Percentiles rank a stretch among this genome's conserved stretches.
These are phyloP conservation scores for Entomortierella beljakovae DNA, from an alignment of 192 early-diverging fungal species.

Conservation along the genomic window DNA sequence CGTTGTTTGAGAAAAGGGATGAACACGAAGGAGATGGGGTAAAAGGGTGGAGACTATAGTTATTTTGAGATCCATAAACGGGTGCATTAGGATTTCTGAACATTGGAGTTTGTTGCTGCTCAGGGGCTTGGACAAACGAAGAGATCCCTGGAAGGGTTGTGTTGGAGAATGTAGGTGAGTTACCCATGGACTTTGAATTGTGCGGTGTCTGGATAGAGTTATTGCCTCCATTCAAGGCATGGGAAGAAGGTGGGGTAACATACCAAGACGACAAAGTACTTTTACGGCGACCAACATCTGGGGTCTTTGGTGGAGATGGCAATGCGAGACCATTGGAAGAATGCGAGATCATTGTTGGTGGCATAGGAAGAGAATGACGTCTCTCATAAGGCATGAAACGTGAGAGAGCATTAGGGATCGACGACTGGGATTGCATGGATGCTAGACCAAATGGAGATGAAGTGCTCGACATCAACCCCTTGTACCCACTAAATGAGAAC, in stretches of 20 bases:
- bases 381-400: constrained; percentile 51
- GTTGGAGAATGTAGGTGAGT: neutral
- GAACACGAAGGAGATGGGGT: constrained; percentile 3
- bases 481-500: neutral
- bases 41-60: constrained; percentile 1
- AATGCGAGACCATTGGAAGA: constrained; percentile 21
- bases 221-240: neutral
- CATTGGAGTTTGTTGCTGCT: constrained; percentile 7
- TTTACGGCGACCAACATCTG: constrained; percentile 28
- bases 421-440: constrained; percentile 3
- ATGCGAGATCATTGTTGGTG: constrained; percentile 9
- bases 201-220: constrained; percentile 3
- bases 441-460: neutral
- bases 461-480: neutral
- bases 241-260: constrained; percentile 15
- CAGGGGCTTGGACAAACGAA: constrained; percentile 31
- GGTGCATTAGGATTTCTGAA: constrained; percentile 4
- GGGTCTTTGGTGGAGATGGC: constrained; percentile 45
- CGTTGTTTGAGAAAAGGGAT: neutral
- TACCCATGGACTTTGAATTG: neutral
- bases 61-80: neutral
- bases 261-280: constrained; percentile 29
- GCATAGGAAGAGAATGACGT: constrained; percentile 34
- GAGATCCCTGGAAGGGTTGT: constrained; percentile 39
- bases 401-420: constrained; percentile 19